Evolutionary conservation across 805 yeast genomes (phyloP).

Genomic region (Wickerhamiella occidentalis): DNA sequence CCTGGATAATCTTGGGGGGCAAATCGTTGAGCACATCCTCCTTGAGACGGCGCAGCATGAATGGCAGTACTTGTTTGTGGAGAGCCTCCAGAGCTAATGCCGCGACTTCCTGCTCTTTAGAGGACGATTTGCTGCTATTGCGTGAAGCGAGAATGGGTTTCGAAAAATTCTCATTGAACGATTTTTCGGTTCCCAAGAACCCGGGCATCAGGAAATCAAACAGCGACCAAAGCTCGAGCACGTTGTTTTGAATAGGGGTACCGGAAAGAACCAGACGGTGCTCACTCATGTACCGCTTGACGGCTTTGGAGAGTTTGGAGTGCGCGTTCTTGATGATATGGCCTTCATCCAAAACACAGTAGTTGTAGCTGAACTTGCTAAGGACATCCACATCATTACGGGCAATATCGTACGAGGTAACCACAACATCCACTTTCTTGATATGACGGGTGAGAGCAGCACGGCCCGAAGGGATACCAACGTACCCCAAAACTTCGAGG

Average conservation of each 20-base stretch:
- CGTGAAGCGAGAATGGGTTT: slow-evolving; percentile 93
- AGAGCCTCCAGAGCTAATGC: slow-evolving; percentile 90
- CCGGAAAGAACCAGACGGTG: slow-evolving; percentile 89
- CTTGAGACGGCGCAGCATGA: slow-evolving; percentile 87
- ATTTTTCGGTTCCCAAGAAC: slow-evolving; percentile 85
- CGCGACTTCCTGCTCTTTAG: slow-evolving; percentile 94
- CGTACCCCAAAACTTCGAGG: slow-evolving; percentile 69
- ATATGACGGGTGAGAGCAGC: slow-evolving; percentile 42
- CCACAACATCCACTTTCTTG: slow-evolving; percentile 61
- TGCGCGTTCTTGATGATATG: slow-evolving; percentile 89
- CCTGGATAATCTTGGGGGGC: slow-evolving; percentile 97
- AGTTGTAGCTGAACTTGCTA: slow-evolving; percentile 58
- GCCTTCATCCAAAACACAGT: slow-evolving; percentile 95
- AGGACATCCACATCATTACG: slow-evolving; percentile 74
- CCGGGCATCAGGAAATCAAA: slow-evolving; percentile 99
- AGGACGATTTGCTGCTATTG: slow-evolving; percentile 66
- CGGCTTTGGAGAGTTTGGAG: slow-evolving; percentile 80
- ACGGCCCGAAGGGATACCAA: slow-evolving; percentile 80
- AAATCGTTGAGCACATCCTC: slow-evolving; percentile 92
- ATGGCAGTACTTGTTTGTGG: slow-evolving; percentile 93
- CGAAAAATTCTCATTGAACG: slow-evolving; percentile 91
- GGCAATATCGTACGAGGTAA: slow-evolving; percentile 92
- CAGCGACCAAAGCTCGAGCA: slow-evolving; percentile 90
- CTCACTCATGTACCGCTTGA: slow-evolving; percentile 68
- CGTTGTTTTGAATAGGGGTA: slow-evolving; percentile 96